Evolutionary conservation across 345 rosid species (phyloP).

Genomic region (Gossypium turneri): DNA sequence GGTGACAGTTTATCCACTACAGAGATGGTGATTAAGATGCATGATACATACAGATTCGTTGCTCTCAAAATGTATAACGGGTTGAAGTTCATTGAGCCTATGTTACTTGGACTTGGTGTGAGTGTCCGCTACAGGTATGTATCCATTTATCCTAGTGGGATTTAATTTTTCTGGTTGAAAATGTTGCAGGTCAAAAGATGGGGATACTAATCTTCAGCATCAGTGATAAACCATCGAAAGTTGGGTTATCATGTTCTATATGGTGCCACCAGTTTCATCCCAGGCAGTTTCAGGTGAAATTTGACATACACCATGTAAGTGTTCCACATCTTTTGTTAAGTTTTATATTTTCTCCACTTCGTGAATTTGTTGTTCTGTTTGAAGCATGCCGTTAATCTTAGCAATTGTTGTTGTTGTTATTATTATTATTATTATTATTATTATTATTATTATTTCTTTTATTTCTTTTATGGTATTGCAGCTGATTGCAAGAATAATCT

Average conservation of each 20-base stretch:
- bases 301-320: no score
- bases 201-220: no score
- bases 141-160: no score
- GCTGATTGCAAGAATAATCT: background rate
- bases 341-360: background rate
- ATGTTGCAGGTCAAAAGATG: no score
- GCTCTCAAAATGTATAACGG: background rate
- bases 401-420: background rate
- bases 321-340: no score
- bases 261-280: no score
- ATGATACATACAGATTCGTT: background rate
- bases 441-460: background rate
- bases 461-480: background rate
- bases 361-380: background rate
- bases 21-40: background rate
- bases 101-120: background rate
- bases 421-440: background rate
- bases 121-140: no score
- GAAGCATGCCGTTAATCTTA: background rate
- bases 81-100: background rate
- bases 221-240: no score
- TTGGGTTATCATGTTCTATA: no score
- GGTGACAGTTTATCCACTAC: background rate
- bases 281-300: no score
- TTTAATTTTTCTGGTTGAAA: no score